These are phyloP conservation scores for Infundibulicybe gibba DNA, from an alignment of 768 basidiomycete species.

Conservation along the genomic window DNA sequence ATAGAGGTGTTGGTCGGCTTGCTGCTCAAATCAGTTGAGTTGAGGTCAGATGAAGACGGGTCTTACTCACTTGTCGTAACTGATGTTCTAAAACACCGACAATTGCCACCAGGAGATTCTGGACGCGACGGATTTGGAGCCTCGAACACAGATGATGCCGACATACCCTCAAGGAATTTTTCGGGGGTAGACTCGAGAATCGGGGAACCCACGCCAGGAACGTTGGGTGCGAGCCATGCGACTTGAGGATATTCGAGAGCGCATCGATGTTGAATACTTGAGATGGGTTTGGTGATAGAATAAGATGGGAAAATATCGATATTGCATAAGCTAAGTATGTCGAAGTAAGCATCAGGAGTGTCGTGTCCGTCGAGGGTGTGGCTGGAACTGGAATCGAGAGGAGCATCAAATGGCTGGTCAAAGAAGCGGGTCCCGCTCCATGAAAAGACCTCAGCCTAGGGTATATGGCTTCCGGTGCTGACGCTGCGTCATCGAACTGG, in stretches of 20 bases:
- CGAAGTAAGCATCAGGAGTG: conserved; percentile 50
- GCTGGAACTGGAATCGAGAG: conserved; percentile 43
- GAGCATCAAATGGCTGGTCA: conserved; percentile 17
- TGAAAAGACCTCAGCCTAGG: conserved; percentile 34
- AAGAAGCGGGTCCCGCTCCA: conserved; percentile 8
- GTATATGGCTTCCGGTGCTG: conserved; percentile 43
- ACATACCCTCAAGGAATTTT: conserved; percentile 40
- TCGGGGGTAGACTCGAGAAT: conserved; percentile 38
- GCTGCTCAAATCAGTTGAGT: conserved; percentile 13
- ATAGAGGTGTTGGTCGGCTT: conserved; percentile 30
- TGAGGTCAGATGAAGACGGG: conserved; percentile 14
- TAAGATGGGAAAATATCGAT: conserved; percentile 29
- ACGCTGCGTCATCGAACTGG: conserved; percentile 54
- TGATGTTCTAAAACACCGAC: conserved; percentile 22
- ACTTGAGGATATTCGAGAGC: conserved; percentile 30
- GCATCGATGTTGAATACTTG: conserved; percentile 4
- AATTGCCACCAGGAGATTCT: conserved; percentile 31
- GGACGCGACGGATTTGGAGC: conserved; percentile 4
- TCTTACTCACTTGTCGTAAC: conserved; percentile 19
- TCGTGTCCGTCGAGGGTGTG: conserved; percentile 19
- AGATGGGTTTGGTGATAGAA: conserved; percentile 1
- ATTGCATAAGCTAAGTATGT: conserved; percentile 59
- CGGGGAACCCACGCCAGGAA: conserved; percentile 53
- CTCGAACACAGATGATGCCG: neutral
- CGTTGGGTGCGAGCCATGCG: conserved; percentile 20